Evolutionary conservation across 352 stramenopile genomes (phyloP).

Genomic region (Phytopythium sindhum): DNA sequence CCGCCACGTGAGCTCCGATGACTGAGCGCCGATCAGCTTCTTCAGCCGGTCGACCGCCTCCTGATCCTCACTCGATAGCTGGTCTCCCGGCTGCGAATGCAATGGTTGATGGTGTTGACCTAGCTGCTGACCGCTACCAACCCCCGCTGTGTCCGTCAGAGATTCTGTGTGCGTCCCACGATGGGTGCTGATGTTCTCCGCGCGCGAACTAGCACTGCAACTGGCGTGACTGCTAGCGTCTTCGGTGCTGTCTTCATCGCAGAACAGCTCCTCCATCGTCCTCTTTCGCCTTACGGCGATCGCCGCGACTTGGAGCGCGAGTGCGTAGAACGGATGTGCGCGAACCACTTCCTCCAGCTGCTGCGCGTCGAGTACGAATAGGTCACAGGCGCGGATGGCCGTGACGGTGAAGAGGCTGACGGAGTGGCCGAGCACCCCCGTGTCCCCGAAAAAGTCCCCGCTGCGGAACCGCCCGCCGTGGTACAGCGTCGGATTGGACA

Average conservation of each 20-base stretch:
- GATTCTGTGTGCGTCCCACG: not conserved
- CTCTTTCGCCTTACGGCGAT: slow-evolving; percentile 36
- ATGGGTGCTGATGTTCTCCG: not conserved
- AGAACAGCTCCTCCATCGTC: slow-evolving; percentile 25
- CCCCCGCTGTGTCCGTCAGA: not conserved
- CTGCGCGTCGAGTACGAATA: slow-evolving; percentile 55
- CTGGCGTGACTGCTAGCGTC: not conserved
- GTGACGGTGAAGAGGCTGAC: slow-evolving; percentile 52
- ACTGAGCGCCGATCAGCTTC: not conserved
- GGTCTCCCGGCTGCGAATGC: not conserved
- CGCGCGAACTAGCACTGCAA: not conserved
- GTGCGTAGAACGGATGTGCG: slow-evolving; percentile 36
- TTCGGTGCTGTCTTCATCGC: not conserved
- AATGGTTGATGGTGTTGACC: not conserved
- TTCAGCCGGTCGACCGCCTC: not conserved
- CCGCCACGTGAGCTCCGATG: not conserved
- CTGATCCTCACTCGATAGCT: not conserved
- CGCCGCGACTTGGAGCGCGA: slow-evolving; percentile 38
- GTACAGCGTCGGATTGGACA: slow-evolving; percentile 46
- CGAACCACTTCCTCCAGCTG: slow-evolving; percentile 37
- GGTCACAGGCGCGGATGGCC: slow-evolving; percentile 50
- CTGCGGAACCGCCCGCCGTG: slow-evolving; percentile 37
- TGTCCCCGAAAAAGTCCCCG: slow-evolving; percentile 59
- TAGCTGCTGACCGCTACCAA: not conserved
- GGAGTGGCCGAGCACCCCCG: slow-evolving; percentile 45